Conservation (phyloP, 441 rosid genomes). For the Macaranga tanarius region DNA sequence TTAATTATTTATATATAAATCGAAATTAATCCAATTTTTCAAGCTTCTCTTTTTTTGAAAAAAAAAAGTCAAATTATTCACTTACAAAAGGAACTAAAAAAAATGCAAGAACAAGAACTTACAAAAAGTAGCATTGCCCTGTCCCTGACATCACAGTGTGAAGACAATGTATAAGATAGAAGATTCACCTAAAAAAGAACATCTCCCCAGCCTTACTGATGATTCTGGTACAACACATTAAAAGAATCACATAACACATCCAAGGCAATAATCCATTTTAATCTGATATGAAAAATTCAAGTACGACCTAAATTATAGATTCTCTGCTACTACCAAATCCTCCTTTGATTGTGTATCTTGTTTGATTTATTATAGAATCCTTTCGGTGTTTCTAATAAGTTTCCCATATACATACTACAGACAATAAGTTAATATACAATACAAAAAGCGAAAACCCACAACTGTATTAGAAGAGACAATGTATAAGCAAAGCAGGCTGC, state of each 20-base stretch:
- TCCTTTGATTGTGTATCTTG: background rate
- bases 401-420: background rate
- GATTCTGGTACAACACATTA: background rate
- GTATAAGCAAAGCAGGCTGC: no score
- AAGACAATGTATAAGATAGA: background rate
- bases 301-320: background rate
- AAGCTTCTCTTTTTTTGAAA: no score
- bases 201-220: background rate
- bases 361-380: background rate
- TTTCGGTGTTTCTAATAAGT: background rate
- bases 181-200: background rate
- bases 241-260: background rate
- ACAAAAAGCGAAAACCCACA: background rate
- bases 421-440: background rate
- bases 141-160: background rate
- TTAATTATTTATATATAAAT: no score
- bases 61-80: no score
- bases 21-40: no score
- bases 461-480: background rate
- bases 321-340: constrained; percentile 1
- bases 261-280: no score
- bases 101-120: background rate
- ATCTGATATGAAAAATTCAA: background rate
- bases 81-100: background rate
- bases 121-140: background rate